A percentile compares a stretch with the other conserved stretches of the same genome.
Evolutionary conservation across 2,329 filamentous ascomycete species (phyloP).

Genomic region (Paecilomyces fulvus): DNA sequence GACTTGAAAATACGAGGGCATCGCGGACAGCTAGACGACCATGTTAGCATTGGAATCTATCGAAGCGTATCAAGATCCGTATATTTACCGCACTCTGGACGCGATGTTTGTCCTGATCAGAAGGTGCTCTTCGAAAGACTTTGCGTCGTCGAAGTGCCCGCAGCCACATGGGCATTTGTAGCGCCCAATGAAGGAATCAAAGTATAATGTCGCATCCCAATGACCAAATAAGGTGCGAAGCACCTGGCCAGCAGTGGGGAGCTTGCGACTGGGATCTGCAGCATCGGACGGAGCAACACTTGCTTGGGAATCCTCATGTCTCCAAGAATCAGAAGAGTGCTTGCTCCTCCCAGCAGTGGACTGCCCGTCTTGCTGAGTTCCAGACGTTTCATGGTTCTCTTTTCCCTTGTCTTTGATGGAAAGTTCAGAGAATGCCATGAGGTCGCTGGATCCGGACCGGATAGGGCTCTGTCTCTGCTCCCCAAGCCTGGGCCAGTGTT

Average conservation of each 20-base stretch:
- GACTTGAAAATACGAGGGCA: slow-evolving; percentile 32
- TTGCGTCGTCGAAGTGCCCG: slow-evolving; percentile 13
- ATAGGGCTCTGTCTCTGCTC: background rate
- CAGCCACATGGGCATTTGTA: slow-evolving; percentile 29
- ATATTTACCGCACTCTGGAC: slow-evolving; percentile 14
- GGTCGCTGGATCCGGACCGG: slow-evolving; percentile 5
- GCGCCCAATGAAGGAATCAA: slow-evolving; percentile 17
- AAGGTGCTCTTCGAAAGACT: slow-evolving; percentile 27
- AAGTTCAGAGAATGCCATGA: slow-evolving; percentile 13
- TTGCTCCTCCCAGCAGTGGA: background rate
- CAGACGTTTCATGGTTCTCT: background rate
- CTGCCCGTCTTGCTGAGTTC: background rate
- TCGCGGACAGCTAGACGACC: slow-evolving; percentile 24
- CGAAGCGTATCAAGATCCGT: background rate
- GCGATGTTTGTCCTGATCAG: background rate
- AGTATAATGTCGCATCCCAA: slow-evolving; percentile 24
- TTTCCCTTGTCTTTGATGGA: background rate
- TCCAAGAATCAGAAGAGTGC: background rate
- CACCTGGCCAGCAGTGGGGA: slow-evolving; percentile 7
- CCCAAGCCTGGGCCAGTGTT: slow-evolving; percentile 17
- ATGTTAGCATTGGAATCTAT: background rate
- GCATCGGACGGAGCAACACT: background rate
- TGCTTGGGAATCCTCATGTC: background rate
- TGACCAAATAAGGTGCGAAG: background rate
- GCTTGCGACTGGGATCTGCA: slow-evolving; percentile 1